These are phyloP conservation scores for Tuber brumale DNA, from an alignment of 495 filamentous ascomycete genomes.

Conservation along the genomic window DNA sequence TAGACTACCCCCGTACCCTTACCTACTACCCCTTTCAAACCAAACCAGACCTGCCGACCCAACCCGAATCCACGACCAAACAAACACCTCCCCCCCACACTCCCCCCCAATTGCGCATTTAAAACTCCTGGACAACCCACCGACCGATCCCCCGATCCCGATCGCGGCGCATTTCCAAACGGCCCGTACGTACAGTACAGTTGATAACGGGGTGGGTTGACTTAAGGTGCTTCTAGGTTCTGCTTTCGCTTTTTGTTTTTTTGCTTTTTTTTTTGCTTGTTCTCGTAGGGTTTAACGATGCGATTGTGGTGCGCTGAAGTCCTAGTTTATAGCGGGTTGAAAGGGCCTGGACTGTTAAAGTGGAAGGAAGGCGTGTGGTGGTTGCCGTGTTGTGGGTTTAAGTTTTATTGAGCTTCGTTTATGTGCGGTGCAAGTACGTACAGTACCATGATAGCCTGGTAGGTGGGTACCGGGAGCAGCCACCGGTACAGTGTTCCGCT, in stretches of 20 bases:
- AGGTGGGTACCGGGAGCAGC: background rate
- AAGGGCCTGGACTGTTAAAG: too few relatives aligned
- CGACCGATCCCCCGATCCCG: slow-evolving; percentile 1
- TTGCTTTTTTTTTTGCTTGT: background rate
- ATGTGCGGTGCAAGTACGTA: too few relatives aligned
- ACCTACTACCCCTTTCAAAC: background rate
- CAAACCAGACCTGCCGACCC: background rate
- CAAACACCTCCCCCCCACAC: background rate
- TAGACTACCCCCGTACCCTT: too few relatives aligned
- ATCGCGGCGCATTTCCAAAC: slow-evolving; percentile 4
- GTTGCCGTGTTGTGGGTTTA: background rate
- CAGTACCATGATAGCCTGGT: background rate
- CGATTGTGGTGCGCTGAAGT: background rate
- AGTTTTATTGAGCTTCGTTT: too few relatives aligned
- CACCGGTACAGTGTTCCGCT: background rate
- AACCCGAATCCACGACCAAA: background rate
- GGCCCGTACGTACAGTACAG: background rate
- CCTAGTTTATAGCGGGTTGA: background rate
- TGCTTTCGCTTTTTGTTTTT: background rate
- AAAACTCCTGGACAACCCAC: background rate
- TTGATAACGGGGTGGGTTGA: background rate
- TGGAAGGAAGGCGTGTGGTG: too few relatives aligned
- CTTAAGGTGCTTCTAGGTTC: background rate
- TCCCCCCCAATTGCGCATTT: background rate
- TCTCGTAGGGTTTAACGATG: background rate